phyloP scores from a whole-genome alignment of 495 filamentous ascomycete genomes.

The Hyaloscypha bicolor region DNA sequence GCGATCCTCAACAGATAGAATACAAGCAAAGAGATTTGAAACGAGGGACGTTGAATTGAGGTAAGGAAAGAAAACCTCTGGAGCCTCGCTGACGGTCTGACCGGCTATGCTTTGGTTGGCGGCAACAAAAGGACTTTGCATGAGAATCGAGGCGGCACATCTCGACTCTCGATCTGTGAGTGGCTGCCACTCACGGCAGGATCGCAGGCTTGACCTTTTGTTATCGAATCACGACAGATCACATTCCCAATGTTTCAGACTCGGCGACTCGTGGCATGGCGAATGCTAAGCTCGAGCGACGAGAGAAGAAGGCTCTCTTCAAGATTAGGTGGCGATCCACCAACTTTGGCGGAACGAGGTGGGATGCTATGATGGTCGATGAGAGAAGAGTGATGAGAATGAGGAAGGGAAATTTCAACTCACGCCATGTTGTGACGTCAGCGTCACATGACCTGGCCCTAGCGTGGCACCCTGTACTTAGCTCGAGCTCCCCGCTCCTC shows the following conservation, averaged over 20 bases:
- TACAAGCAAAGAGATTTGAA: neutral
- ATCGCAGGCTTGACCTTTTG: neutral
- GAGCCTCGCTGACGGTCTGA: neutral
- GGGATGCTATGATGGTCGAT: too few relatives aligned
- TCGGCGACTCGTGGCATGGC: neutral
- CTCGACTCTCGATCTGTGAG: neutral
- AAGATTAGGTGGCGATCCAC: too few relatives aligned
- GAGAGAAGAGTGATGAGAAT: too few relatives aligned
- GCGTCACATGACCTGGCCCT: too few relatives aligned
- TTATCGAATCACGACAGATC: neutral
- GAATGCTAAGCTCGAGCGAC: too few relatives aligned
- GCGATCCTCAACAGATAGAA: neutral
- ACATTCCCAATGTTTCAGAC: neutral
- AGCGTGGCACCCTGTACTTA: too few relatives aligned
- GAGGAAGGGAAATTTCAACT: too few relatives aligned
- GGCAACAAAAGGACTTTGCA: neutral
- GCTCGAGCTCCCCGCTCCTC: too few relatives aligned
- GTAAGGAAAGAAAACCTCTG: neutral
- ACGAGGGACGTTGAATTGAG: neutral
- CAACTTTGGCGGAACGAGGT: too few relatives aligned
- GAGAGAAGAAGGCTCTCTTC: too few relatives aligned
- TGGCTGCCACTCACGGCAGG: neutral
- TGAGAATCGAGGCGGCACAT: neutral
- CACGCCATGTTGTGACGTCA: too few relatives aligned
- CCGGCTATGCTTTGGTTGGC: neutral